A percentile compares a stretch with the other conserved stretches of the same genome.
Evolutionary conservation across 2,329 filamentous ascomycete species (phyloP).

Genomic region (Cytospora piceicola): DNA sequence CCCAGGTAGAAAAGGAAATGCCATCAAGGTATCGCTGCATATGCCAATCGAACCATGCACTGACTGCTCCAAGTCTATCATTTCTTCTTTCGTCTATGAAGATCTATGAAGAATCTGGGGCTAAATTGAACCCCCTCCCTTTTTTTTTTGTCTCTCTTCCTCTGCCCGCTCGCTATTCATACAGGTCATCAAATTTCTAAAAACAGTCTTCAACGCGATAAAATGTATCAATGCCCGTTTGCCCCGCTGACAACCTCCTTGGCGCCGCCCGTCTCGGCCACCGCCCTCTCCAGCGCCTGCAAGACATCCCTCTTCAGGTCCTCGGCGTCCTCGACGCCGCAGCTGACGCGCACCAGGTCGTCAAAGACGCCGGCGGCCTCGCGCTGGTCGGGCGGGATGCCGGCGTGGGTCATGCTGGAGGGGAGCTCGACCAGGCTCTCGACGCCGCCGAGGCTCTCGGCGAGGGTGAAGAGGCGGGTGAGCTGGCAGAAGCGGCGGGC

Average conservation of each 20-base stretch:
- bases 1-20: not conserved
- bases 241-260: conserved; percentile 14
- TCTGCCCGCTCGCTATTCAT: not conserved
- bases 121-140: not conserved
- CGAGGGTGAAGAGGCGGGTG: conserved; percentile 89
- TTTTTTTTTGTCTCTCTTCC: not conserved
- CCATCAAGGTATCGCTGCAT: not conserved
- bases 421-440: conserved; percentile 92
- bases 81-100: too few relatives aligned
- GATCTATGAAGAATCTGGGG: not conserved
- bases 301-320: conserved; percentile 83
- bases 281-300: conserved; percentile 77
- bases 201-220: not conserved
- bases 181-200: not conserved
- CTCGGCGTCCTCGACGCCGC: conserved; percentile 87
- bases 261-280: conserved; percentile 42
- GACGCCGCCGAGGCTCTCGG: conserved; percentile 86
- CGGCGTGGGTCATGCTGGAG: conserved; percentile 94
- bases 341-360: conserved; percentile 90
- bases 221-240: conserved; percentile 1
- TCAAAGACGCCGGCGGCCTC: conserved; percentile 95
- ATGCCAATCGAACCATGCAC: not conserved
- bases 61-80: not conserved
- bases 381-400: conserved; percentile 86
- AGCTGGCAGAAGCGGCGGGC: conserved; percentile 91